Evolutionary conservation across 148 eudicot species (phyloP).

Genomic region (Pharnaceum exiguum): DNA sequence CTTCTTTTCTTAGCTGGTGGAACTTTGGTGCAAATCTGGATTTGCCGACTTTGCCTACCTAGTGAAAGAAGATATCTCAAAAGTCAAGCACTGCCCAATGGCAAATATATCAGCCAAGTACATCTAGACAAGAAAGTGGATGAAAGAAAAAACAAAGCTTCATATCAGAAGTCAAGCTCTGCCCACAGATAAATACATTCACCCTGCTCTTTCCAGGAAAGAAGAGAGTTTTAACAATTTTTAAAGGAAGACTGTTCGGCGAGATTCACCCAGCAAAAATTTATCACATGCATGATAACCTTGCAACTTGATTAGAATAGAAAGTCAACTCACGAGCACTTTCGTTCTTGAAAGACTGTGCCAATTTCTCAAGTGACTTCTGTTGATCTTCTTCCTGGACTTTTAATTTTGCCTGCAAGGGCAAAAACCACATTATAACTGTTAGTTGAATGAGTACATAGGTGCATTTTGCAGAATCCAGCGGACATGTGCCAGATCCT

Average conservation of each 20-base stretch:
- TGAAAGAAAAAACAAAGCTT: not conserved
- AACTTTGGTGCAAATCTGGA: conserved; percentile 59
- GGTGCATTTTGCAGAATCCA: not conserved
- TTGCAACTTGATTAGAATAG: not conserved
- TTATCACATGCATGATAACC: not conserved
- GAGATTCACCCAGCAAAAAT: not conserved
- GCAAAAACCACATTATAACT: conserved; percentile 2
- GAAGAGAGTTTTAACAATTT: not conserved
- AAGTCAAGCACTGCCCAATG: not conserved
- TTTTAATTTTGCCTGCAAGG: conserved; percentile 61
- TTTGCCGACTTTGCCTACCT: conserved; percentile 81
- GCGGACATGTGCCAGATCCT: not conserved
- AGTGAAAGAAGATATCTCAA: not conserved
- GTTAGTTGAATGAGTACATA: not conserved
- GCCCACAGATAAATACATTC: too few species aligned
- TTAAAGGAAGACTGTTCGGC: not conserved
- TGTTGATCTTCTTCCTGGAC: conserved; percentile 49
- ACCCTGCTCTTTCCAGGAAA: too few species aligned
- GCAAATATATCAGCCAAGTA: not conserved
- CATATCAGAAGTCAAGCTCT: not conserved
- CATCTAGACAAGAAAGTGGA: not conserved
- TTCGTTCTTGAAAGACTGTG: conserved; percentile 45
- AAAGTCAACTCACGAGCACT: conserved; percentile 54
- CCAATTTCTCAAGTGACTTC: conserved; percentile 48
- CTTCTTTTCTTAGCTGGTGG: conserved; percentile 75